Conservation (phyloP, 192 early-diverging fungal genomes). For the Mortierella claussenii region DNA sequence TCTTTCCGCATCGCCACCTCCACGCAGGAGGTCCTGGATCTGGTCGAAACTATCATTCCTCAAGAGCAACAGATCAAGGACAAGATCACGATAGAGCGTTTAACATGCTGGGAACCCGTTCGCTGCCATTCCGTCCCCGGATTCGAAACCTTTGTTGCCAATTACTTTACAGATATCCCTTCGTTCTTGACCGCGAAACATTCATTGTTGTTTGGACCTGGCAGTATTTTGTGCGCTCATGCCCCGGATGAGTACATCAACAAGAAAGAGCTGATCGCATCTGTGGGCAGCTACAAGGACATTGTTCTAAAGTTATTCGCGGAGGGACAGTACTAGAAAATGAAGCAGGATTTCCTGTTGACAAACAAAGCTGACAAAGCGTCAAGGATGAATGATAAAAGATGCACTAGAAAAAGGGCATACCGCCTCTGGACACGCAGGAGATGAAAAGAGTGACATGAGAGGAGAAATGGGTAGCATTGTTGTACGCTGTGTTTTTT, state of each 20-base stretch:
- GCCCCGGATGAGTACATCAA: slow-evolving; percentile 52
- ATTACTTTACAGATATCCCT: slow-evolving; percentile 54
- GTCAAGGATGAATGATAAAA: too few relatives aligned
- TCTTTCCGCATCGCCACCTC: slow-evolving; percentile 58
- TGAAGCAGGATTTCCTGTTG: too few relatives aligned
- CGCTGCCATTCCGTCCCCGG: slow-evolving; percentile 51
- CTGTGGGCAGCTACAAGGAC: slow-evolving; percentile 55
- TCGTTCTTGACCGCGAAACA: slow-evolving; percentile 44
- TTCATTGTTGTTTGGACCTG: slow-evolving; percentile 49
- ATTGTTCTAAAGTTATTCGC: slow-evolving; percentile 47
- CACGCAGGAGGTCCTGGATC: slow-evolving; percentile 42
- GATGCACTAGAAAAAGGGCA: too few relatives aligned
- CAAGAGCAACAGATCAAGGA: slow-evolving; percentile 30
- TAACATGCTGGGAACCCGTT: slow-evolving; percentile 57
- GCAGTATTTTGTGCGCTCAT: slow-evolving; percentile 52
- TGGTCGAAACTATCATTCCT: slow-evolving; percentile 38
- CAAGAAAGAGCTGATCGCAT: slow-evolving; percentile 51
- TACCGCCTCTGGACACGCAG: too few relatives aligned
- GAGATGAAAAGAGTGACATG: too few relatives aligned
- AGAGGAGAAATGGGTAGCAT: too few relatives aligned
- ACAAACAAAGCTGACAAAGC: too few relatives aligned
- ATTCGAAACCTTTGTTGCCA: slow-evolving; percentile 49
- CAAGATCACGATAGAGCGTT: slow-evolving; percentile 39
- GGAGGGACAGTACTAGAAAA: slow-evolving; percentile 14
- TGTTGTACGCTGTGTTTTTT: too few relatives aligned